Conservation (phyloP, 2,329 filamentous ascomycete genomes). For the Talaromyces pinophilus region DNA sequence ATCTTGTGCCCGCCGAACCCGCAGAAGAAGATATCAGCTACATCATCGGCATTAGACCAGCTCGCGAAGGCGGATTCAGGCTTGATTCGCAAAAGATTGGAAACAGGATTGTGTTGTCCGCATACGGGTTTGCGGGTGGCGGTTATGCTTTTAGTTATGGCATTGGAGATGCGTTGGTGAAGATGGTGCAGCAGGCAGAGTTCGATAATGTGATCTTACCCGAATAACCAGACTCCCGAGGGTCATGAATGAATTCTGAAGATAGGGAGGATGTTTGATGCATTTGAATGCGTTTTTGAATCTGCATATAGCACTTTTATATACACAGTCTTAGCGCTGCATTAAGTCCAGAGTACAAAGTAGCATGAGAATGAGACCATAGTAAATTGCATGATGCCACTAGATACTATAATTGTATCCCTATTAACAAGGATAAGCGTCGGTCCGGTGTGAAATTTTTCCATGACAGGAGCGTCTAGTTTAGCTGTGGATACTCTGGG, state of each 20-base stretch:
- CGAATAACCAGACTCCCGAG: background rate
- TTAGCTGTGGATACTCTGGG: background rate
- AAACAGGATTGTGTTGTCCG: slow-evolving; percentile 34
- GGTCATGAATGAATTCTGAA: background rate
- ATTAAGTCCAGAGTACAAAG: background rate
- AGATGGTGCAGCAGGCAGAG: slow-evolving; percentile 39
- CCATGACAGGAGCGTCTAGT: background rate
- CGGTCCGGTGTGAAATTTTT: background rate
- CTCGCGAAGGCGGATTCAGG: slow-evolving; percentile 38
- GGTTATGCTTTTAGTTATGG: slow-evolving; percentile 44
- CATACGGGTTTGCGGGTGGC: slow-evolving; percentile 43
- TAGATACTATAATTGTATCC: background rate
- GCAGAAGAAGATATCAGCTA: slow-evolving; percentile 33
- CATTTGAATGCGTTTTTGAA: background rate
- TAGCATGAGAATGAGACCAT: background rate
- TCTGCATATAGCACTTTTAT: slow-evolving; percentile 1
- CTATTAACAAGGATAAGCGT: background rate
- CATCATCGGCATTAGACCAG: slow-evolving; percentile 42
- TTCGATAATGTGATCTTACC: slow-evolving; percentile 34
- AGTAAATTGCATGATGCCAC: background rate
- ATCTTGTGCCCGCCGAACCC: slow-evolving; percentile 38
- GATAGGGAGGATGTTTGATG: background rate
- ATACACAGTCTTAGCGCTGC: background rate
- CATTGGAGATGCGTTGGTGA: slow-evolving; percentile 37
- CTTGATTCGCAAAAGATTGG: slow-evolving; percentile 35